Conservation (phyloP, 1,139 yeast species). For the Candida tropicalis region DNA sequence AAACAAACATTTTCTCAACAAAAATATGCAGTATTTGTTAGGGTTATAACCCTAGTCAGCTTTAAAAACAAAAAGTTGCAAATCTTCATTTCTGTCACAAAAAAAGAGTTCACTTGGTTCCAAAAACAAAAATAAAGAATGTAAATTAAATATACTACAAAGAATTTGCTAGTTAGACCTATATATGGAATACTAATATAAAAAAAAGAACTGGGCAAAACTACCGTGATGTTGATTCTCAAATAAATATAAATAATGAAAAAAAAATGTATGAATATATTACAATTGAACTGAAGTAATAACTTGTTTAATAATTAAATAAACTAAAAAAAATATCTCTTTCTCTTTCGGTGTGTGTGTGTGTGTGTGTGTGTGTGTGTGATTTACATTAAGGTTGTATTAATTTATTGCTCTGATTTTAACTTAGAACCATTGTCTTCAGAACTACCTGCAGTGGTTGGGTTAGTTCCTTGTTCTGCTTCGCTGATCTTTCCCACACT, state of each 20-base stretch:
- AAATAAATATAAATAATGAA: not conserved
- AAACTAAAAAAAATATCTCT: too few relatives aligned
- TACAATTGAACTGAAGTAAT: slow-evolving; percentile 6
- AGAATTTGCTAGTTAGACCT: not conserved
- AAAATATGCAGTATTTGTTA: slow-evolving; percentile 4
- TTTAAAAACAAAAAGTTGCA: not conserved
- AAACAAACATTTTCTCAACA: not conserved
- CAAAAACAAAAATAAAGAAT: not conserved
- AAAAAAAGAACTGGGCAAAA: too few relatives aligned
- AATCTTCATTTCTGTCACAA: not conserved
- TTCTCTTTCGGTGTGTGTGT: not conserved
- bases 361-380: too few relatives aligned
- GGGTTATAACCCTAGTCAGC: slow-evolving; percentile 2
- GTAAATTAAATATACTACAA: not conserved
- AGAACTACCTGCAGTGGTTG: slow-evolving; percentile 14
- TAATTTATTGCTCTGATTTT: slow-evolving; percentile 5
- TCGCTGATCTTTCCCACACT: slow-evolving; percentile 4
- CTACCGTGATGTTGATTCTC: too few relatives aligned
- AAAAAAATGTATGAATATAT: slow-evolving; percentile 1
- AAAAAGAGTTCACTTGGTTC: too few relatives aligned
- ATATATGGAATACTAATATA: too few relatives aligned
- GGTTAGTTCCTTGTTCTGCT: slow-evolving; percentile 12
- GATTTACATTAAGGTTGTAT: too few relatives aligned
- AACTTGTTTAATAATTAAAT: too few relatives aligned
- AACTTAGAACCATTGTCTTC: slow-evolving; percentile 1